Base-by-base conservation (phyloP, 2,329 filamentous ascomycete genomes). In the Xylariaceae sp. region DNA sequence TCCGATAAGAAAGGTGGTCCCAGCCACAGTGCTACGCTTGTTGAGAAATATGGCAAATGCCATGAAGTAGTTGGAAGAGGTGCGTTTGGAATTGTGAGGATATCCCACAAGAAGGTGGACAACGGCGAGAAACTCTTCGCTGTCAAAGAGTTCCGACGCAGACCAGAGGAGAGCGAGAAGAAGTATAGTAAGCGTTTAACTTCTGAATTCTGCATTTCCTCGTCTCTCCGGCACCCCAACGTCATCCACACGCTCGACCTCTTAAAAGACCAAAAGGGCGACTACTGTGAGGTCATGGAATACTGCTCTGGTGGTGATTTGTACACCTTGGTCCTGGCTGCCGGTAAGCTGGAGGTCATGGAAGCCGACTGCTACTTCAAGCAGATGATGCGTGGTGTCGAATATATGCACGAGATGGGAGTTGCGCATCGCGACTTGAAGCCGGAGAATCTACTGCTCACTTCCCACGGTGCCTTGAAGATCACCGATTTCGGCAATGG, bases 401-500 rank as follows among this genome's bases (percentile, higher is more conserved):
- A 97, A 68, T 98, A 98, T 67, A 90, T 98, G 74, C 93, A 98
- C 69, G 92, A 97, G 64, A 98, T 97, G 93, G 93, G 93, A 45
- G 93, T 98, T 21, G 92, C 93, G 11, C 93, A 98, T 66, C 87
- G 93, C 51, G 93, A 98, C 61, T 72, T 98, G 37, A 98, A 98
- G 68, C 93, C 93, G 0, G 93, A 98, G 67, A 98, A 98, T 57
- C 77, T 98, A 11, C 82, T 98, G 1, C 76, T 98, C 45, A 98
- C 93, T 4, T 93, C 88, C 0, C 88, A 91, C 54, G 93, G 93
- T 47, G 88, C 83, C 12, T 80, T 98, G 57, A 98, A 98, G 64
- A 98, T 98, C 54, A 97, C 93, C 22, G 93, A 98, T 66, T 98
- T 98, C 59, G 93, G 93, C 52, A 98, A 98, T 59, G 93, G 93